phyloP scores from a whole-genome alignment of 805 yeast species.

The Yamadazyma nakazawae region DNA sequence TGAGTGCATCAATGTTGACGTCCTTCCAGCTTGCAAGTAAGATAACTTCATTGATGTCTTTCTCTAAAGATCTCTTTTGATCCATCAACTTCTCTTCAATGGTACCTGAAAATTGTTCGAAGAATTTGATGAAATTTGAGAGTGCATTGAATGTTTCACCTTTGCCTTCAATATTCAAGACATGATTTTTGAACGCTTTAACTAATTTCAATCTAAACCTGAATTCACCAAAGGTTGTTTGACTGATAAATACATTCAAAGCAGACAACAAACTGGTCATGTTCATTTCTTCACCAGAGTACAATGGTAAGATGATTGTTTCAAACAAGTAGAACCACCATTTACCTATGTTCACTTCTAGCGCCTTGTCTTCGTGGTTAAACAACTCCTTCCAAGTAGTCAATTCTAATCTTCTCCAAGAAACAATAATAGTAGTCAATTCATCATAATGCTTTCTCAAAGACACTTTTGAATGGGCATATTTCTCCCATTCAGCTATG shows the following conservation, averaged over 20 bases:
- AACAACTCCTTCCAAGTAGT: conserved; percentile 81
- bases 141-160: conserved; percentile 37
- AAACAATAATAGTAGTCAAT: conserved; percentile 66
- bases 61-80: conserved; percentile 58
- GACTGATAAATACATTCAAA: conserved; percentile 70
- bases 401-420: conserved; percentile 89
- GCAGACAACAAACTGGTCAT: conserved; percentile 40
- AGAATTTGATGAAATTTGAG: conserved; percentile 58
- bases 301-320: conserved; percentile 55
- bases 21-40: conserved; percentile 96
- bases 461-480: conserved; percentile 76
- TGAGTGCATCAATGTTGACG: conserved; percentile 87
- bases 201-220: conserved; percentile 55
- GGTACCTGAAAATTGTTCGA: conserved; percentile 56
- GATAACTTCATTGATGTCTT: conserved; percentile 80
- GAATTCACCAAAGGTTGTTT: conserved; percentile 76
- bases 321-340: conserved; percentile 96
- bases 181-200: conserved; percentile 61
- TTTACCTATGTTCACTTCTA: conserved; percentile 54
- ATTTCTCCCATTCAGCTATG: conserved; percentile 90
- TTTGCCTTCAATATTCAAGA: conserved; percentile 25
- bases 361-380: conserved; percentile 52
- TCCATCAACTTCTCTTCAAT: conserved; percentile 45
- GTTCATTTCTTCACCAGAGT: conserved; percentile 31
- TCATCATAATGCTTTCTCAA: conserved; percentile 52